phyloP scores from a whole-genome alignment of 371 early-diverging fungal genomes.

The Cladochytrium tenue region DNA sequence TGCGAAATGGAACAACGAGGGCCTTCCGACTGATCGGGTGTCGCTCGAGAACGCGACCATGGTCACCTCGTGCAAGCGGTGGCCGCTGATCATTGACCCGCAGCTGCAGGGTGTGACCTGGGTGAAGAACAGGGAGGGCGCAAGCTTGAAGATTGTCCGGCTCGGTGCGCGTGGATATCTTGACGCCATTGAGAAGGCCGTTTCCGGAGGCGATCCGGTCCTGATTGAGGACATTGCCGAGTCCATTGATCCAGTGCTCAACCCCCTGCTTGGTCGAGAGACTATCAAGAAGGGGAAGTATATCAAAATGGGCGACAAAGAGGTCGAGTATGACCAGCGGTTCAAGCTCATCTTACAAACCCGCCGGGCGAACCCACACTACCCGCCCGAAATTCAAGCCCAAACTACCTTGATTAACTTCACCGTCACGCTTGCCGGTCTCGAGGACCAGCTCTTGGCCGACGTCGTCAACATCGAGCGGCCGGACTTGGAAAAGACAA shows the following conservation, averaged over 20 bases:
- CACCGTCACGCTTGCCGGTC: slow-evolving; percentile 62
- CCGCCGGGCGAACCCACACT: slow-evolving; percentile 63
- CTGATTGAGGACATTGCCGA: slow-evolving; percentile 63
- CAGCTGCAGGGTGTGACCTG: slow-evolving; percentile 67
- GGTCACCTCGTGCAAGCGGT: slow-evolving; percentile 61
- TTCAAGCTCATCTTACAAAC: slow-evolving; percentile 67
- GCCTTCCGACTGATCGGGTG: slow-evolving; percentile 61
- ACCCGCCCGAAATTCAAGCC: slow-evolving; percentile 68
- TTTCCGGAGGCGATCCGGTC: slow-evolving; percentile 55
- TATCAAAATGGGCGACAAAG: slow-evolving; percentile 66
- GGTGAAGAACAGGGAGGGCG: slow-evolving; percentile 61
- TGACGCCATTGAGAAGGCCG: slow-evolving; percentile 62
- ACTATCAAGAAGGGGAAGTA: slow-evolving; percentile 64
- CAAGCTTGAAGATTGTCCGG: slow-evolving; percentile 52
- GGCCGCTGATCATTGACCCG: slow-evolving; percentile 67
- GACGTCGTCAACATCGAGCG: slow-evolving; percentile 68
- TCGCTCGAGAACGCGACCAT: slow-evolving; percentile 66
- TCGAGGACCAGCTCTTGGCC: slow-evolving; percentile 66
- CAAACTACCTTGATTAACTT: slow-evolving; percentile 67
- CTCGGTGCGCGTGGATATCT: slow-evolving; percentile 57
- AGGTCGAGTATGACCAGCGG: slow-evolving; percentile 61
- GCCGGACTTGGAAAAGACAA: slow-evolving; percentile 60
- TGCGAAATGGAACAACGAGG: slow-evolving; percentile 67
- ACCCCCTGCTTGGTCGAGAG: slow-evolving; percentile 63
- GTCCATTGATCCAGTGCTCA: slow-evolving; percentile 59